Conservation (phyloP, 2,329 filamentous ascomycete species). For the Ascochyta viciae-villosae region DNA sequence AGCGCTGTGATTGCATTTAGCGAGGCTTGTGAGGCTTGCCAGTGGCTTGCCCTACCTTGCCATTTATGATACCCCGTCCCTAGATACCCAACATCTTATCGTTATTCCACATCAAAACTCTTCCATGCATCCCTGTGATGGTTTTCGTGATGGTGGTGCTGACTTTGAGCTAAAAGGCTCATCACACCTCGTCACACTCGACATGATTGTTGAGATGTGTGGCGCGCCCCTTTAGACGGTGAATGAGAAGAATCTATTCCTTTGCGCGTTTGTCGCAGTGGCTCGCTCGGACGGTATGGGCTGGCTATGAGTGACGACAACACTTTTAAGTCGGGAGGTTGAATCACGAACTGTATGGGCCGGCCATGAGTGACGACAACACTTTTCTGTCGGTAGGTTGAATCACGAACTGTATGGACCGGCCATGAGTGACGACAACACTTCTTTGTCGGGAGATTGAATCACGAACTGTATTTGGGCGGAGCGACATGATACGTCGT, state of each 20-base stretch:
- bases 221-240: conserved; percentile 20
- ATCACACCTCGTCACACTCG: conserved; percentile 26
- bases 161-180: conserved; percentile 6
- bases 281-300: neutral
- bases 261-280: conserved; percentile 1
- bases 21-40: conserved; percentile 29
- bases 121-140: conserved; percentile 3
- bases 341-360: neutral
- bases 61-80: conserved; percentile 42
- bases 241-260: conserved; percentile 12
- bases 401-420: neutral
- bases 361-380: neutral
- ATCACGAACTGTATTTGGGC: neutral
- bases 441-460: neutral
- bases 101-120: neutral
- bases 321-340: neutral
- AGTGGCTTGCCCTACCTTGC: conserved; percentile 33
- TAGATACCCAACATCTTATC: conserved; percentile 30
- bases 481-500: conserved; percentile 14
- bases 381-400: neutral
- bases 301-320: neutral
- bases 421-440: conserved; percentile 1
- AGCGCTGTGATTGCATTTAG: conserved; percentile 31
- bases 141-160: conserved; percentile 6
- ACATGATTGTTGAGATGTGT: conserved; percentile 32